Conservation (phyloP, 306 rosid species). For the Fagus sylvatica region DNA sequence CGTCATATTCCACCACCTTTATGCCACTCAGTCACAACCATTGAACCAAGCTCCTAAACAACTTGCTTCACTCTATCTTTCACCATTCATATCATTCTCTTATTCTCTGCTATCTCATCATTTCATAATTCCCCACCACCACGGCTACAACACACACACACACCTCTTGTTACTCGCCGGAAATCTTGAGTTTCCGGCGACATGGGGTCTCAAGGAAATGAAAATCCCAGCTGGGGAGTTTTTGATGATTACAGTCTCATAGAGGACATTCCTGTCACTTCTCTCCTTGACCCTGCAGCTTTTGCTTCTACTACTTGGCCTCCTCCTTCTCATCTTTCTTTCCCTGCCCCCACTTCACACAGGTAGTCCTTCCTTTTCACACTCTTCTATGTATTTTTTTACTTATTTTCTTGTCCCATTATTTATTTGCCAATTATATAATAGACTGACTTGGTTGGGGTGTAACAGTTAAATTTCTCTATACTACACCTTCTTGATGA, state of each 20-base stretch:
- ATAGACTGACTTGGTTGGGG: not conserved
- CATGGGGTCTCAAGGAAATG: conserved; percentile 49
- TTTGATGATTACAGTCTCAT: conserved; percentile 50
- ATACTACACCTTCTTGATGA: not conserved
- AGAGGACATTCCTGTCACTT: conserved; percentile 50
- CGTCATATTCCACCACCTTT: conserved; percentile 3
- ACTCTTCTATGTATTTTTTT: not conserved
- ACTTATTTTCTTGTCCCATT: not conserved
- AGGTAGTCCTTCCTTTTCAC: conserved; percentile 18
- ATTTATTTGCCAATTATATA: not conserved
- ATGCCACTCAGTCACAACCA: not conserved
- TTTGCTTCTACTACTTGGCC: conserved; percentile 47
- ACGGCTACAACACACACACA: conserved; percentile 3
- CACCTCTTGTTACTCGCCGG: conserved; percentile 14
- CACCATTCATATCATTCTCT: not conserved
- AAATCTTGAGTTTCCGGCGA: conserved; percentile 26
- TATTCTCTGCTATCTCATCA: no score
- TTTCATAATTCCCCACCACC: not conserved
- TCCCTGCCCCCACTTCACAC: conserved; percentile 21
- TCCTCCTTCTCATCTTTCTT: conserved; percentile 23
- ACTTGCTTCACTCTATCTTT: conserved; percentile 17
- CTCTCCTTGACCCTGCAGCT: conserved; percentile 38
- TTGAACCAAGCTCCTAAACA: conserved; percentile 11
- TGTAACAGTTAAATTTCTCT: conserved; percentile 7
- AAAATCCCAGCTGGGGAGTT: conserved; percentile 48